Evolutionary conservation across 2,329 filamentous ascomycete species (phyloP).

Genomic region (Setomelanomma holmii): DNA sequence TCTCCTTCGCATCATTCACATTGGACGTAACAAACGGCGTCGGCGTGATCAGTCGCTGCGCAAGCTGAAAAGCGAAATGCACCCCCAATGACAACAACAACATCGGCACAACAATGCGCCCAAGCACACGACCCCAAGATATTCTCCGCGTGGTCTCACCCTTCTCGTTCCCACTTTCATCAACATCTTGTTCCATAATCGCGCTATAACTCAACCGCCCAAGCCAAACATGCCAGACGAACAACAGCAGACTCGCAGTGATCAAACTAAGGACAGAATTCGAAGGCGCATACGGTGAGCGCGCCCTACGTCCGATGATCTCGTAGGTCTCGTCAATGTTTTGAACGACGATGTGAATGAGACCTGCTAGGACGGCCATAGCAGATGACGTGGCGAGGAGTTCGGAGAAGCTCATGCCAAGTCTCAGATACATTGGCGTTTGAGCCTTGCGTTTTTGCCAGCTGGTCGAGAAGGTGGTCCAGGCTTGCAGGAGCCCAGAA

Average conservation of each 20-base stretch:
- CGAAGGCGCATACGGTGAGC: conserved; percentile 13
- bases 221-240: conserved; percentile 24
- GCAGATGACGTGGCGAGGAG: conserved; percentile 11
- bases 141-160: neutral
- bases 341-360: conserved; percentile 21
- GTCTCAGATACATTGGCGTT: too few relatives aligned
- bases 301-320: conserved; percentile 19
- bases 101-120: neutral
- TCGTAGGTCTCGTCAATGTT: conserved; percentile 21
- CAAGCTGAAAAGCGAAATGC: conserved; percentile 9
- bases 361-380: conserved; percentile 20
- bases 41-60: neutral
- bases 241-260: conserved; percentile 10
- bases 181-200: conserved; percentile 10
- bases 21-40: neutral
- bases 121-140: neutral
- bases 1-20: neutral
- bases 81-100: neutral
- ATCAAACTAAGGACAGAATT: conserved; percentile 2
- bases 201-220: conserved; percentile 16
- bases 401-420: conserved; percentile 19
- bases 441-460: too few relatives aligned
- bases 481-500: too few relatives aligned
- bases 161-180: neutral
- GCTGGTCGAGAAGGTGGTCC: too few relatives aligned